Evolutionary conservation across 2,329 filamentous ascomycete species (phyloP), one percentile per base, ranked within the genome.

Genomic region (Pyricularia pennisetigena): DNA sequence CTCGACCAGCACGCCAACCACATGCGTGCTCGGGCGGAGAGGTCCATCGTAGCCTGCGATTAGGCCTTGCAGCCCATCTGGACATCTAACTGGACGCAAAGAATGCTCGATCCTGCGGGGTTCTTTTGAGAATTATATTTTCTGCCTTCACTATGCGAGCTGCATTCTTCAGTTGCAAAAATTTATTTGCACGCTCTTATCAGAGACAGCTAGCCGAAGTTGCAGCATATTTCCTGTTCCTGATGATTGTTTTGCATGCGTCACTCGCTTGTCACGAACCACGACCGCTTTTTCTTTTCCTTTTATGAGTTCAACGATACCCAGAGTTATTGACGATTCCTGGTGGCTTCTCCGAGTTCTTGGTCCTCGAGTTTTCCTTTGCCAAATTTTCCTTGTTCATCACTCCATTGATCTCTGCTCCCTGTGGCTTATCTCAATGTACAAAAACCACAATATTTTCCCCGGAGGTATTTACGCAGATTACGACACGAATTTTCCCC

Each of bases 1-100:
- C 79, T 87, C 23, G 84, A 87, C 70, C 81, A 80, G 24, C 85
- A 87, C 67, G 83, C 85, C 1, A 81, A 78, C 68, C 80, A 83
- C 69, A 82, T 84, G 78, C 80, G 81, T 64, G 78, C 76, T 2
- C 79, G 85, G 64, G 84, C 84, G 3, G 83, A 86, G 72, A 85
- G 81, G 71, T 87, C 85, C 0, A 75, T 85, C 24, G 64, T 80
- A 64, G 75, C 79, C 20, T 76, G 75, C 71, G 79, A 81, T 70
- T 81, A 41, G 32, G 26, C 6, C 28, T 10, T 49, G 10, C 24
- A n/a, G 28, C 62, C 9, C 24, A 30, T 28, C 30, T 32, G 30
- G 41, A n/a, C 41, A 54, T 20, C 41, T 6, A n/a, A n/a, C 41
- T 54, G 16, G 41, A 54, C 2, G n/a, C 41, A 54, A 4, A n/a